Evolutionary conservation across 805 yeast genomes (phyloP), one percentile per base, ranked within the genome.

Genomic region (Starmerella apicola): DNA sequence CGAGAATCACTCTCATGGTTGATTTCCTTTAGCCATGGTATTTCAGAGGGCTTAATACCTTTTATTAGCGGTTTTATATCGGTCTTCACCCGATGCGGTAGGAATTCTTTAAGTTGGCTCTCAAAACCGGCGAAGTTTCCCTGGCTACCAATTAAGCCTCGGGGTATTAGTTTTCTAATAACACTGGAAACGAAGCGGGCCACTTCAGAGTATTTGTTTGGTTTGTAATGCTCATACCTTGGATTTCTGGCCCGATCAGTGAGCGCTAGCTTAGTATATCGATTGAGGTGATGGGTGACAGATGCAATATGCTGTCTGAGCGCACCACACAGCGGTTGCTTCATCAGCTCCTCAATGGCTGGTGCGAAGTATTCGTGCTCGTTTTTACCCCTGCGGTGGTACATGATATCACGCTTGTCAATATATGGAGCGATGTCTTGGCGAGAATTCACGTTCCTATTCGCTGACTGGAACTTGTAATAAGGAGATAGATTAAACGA

Each of bases 11-110:
- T 27, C 30, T 7, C 10, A 27, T 27, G 17, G 17, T 12, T 27
- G 15, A n/a, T 8, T 15, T 27, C 17, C 7, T 18, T 69, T 1
- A 78, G 49, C 93, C 93, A 81, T 0, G 40, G 24, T 2, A 82
- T 65, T 0, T 68, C 70, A 5, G 59, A 62, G 0, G 72, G 27
- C 34, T 56, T 61, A 6, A 78, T 51, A 0, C 59, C 59, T 4
- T 55, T 46, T 2, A 63, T 27, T 0, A 74, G 33, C 3, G 24
- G 27, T 4, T 21, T 34, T 9, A 43, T 12, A 9, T 34, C 15
- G 10, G 17, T 17, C n/a, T 8, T 7, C 17, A 7, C 7, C 15
- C 30, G 10, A 12, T 8, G 8, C n/a, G 30, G 15, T 17, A 27
- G 15, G n/a, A 15, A 12, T 6, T 27, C 15, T 13, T 15, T 7